Percentiles rank a stretch among this genome's conserved stretches.
phyloP scores from a whole-genome alignment of 2,329 filamentous ascomycete genomes.

The Phyllachora maydis region DNA sequence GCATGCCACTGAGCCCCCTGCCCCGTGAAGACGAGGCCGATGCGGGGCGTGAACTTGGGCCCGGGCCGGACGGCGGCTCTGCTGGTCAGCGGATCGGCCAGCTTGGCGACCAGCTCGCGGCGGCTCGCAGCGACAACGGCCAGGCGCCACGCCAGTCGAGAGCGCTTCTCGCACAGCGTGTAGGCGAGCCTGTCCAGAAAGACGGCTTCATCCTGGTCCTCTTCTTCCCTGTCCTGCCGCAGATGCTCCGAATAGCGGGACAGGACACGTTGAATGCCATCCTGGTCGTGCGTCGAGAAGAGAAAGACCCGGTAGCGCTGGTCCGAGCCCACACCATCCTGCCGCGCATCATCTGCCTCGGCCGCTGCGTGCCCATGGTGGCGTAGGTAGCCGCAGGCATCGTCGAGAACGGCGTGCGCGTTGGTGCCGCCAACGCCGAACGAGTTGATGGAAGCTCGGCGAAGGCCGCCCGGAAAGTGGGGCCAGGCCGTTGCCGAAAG shows the following conservation, averaged over 20 bases:
- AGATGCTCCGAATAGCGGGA: too few relatives aligned
- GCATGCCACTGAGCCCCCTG: slow-evolving; percentile 14
- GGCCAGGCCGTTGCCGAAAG: background rate
- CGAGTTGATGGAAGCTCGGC: slow-evolving; percentile 11
- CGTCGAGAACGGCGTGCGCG: slow-evolving; percentile 11
- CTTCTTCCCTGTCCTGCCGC: slow-evolving; percentile 6
- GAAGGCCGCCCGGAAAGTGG: background rate
- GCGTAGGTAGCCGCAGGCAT: slow-evolving; percentile 4
- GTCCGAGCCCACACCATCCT: background rate
- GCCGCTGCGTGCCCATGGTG: too few relatives aligned
- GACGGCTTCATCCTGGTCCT: slow-evolving; percentile 7
- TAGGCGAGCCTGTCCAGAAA: slow-evolving; percentile 10
- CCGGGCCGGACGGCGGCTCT: slow-evolving; percentile 6
- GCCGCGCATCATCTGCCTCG: slow-evolving; percentile 1
- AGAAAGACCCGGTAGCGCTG: slow-evolving; percentile 5
- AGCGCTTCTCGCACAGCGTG: slow-evolving; percentile 11
- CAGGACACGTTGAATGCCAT: slow-evolving; percentile 8
- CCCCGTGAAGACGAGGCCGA: slow-evolving; percentile 13
- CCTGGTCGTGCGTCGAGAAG: slow-evolving; percentile 7
- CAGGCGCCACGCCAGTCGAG: slow-evolving; percentile 7
- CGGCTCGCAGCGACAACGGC: slow-evolving; percentile 3
- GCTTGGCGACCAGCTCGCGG: slow-evolving; percentile 4
- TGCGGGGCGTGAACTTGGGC: slow-evolving; percentile 6
- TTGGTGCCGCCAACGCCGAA: slow-evolving; percentile 15
- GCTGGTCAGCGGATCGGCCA: slow-evolving; percentile 7